Percentiles rank a stretch among this genome's conserved stretches.
phyloP scores from a whole-genome alignment of 139 green algal genomes.

The Chlamydomonas incerta region DNA sequence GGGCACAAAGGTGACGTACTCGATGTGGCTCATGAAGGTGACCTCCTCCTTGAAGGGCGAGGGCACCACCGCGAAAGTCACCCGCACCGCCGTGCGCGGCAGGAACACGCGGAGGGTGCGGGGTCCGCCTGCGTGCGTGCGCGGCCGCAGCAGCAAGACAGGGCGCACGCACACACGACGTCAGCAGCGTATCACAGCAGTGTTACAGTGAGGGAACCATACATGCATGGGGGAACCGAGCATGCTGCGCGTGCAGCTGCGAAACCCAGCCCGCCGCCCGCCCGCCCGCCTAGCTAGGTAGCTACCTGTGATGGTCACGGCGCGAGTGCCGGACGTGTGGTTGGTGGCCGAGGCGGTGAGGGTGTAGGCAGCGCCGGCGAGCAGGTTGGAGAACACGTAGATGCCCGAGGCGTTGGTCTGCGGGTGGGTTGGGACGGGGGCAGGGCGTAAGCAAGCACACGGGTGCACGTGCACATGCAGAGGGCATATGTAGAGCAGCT shows the following conservation, averaged over 20 bases:
- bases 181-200: too few relatives aligned
- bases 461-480: too few relatives aligned
- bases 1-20: constrained; percentile 8
- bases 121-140: not conserved
- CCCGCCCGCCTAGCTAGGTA: too few relatives aligned
- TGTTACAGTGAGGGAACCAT: too few relatives aligned
- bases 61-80: constrained; percentile 9
- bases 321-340: not conserved
- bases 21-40: not conserved
- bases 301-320: constrained; percentile 11
- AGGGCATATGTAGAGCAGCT: too few relatives aligned
- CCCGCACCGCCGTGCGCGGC: not conserved
- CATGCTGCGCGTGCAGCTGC: too few relatives aligned
- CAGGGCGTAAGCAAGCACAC: too few relatives aligned
- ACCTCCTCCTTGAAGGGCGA: constrained; percentile 27
- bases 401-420: not conserved
- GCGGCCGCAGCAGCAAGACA: not conserved
- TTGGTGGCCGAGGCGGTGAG: not conserved
- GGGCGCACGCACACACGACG: too few relatives aligned
- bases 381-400: not conserved
- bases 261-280: too few relatives aligned
- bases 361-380: constrained; percentile 5
- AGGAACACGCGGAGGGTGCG: constrained; percentile 16
- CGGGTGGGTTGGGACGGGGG: too few relatives aligned
- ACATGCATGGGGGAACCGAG: too few relatives aligned